These are phyloP conservation scores for Chamaecrista fasciculata DNA, from an alignment of 306 rosid species.

Conservation along the genomic window DNA sequence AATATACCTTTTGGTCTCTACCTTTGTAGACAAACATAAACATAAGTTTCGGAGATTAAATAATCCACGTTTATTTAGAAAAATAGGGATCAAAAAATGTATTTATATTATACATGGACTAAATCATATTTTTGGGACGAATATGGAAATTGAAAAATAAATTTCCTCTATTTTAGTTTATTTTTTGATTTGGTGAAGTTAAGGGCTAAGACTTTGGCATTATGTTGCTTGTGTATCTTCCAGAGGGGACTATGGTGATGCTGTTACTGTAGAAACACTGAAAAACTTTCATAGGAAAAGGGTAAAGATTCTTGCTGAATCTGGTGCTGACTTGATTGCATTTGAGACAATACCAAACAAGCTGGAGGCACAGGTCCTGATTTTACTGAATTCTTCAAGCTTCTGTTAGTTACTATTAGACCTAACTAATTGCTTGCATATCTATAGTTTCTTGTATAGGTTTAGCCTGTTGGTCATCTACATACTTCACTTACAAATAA, in stretches of 20 bases:
- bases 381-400: neutral
- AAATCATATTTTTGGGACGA: too few species aligned
- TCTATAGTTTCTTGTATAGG: too few species aligned
- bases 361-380: conserved; percentile 82
- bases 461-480: too few species aligned
- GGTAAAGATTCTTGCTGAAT: conserved; percentile 65
- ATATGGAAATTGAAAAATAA: too few species aligned
- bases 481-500: too few species aligned
- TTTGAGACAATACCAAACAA: conserved; percentile 87
- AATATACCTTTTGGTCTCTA: too few species aligned
- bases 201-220: neutral
- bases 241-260: conserved; percentile 82
- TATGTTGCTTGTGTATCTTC: conserved; percentile 7
- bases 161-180: too few species aligned
- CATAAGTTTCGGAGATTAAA: too few species aligned
- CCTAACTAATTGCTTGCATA: neutral
- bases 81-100: too few species aligned
- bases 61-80: too few species aligned
- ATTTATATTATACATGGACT: too few species aligned
- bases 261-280: conserved; percentile 50
- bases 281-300: conserved; percentile 82
- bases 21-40: too few species aligned
- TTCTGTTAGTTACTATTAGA: neutral
- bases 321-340: conserved; percentile 85
- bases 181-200: neutral